A percentile compares a stretch with the other conserved stretches of the same genome.
Evolutionary conservation across 345 rosid species (phyloP).

Genomic region (Linum tenue): DNA sequence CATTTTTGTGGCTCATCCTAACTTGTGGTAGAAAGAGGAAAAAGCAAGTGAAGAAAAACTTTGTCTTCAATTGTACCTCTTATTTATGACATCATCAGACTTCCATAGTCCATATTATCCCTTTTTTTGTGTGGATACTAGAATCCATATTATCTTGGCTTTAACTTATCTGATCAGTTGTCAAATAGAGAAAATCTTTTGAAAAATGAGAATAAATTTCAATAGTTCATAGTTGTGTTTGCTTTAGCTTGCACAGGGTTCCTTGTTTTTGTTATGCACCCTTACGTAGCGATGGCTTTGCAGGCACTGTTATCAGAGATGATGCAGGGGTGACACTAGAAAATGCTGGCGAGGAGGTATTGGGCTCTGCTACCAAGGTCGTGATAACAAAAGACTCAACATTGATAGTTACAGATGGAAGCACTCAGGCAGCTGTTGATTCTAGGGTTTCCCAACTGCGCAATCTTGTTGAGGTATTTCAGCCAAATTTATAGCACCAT

Average conservation of each 20-base stretch:
- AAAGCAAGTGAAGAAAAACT: too few species aligned
- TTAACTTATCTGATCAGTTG: too few species aligned
- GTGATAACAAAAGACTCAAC: slow-evolving; percentile 75
- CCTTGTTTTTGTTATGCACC: neutral
- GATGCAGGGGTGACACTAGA: slow-evolving; percentile 61
- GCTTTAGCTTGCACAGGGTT: neutral
- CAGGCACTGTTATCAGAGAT: slow-evolving; percentile 85
- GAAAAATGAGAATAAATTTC: too few species aligned
- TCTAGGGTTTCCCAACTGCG: slow-evolving; percentile 65
- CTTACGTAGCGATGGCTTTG: slow-evolving; percentile 8
- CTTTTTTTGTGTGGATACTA: too few species aligned
- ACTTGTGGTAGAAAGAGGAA: too few species aligned
- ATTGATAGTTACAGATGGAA: slow-evolving; percentile 66
- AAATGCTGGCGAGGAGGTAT: slow-evolving; percentile 64
- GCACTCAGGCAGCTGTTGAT: slow-evolving; percentile 51
- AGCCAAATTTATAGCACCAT: slow-evolving; percentile 1
- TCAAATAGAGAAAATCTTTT: too few species aligned
- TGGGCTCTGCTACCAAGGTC: slow-evolving; percentile 65
- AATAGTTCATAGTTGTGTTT: neutral
- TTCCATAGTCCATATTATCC: too few species aligned
- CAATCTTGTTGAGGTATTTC: slow-evolving; percentile 57
- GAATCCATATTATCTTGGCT: too few species aligned
- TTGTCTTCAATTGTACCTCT: too few species aligned
- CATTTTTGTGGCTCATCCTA: too few species aligned
- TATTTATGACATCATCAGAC: too few species aligned